These are phyloP conservation scores for Gynochthodes officinalis DNA, from an alignment of 257 asterid species.

Conservation along the genomic window DNA sequence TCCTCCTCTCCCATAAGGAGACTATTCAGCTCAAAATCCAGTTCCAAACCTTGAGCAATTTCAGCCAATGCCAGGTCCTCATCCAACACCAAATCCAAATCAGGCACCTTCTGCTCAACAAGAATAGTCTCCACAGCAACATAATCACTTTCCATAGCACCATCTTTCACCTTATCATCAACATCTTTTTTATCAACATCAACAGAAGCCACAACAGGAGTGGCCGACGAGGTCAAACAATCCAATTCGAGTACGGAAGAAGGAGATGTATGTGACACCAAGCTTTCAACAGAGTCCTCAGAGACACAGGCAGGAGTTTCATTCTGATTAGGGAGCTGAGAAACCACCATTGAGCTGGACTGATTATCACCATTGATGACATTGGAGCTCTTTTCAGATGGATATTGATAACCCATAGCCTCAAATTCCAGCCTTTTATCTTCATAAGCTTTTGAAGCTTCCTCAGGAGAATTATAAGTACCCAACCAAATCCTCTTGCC, in stretches of 20 bases:
- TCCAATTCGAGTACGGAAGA: conserved; percentile 53
- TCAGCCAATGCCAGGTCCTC: conserved; percentile 37
- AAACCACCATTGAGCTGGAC: conserved; percentile 18
- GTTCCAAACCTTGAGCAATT: conserved; percentile 44
- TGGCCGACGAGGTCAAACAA: conserved; percentile 30
- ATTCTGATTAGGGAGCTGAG: conserved; percentile 9
- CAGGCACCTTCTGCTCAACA: conserved; percentile 24
- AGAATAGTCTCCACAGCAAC: conserved; percentile 5
- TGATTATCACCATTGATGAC: conserved; percentile 11
- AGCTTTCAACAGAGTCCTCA: conserved; percentile 45
- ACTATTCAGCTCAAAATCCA: conserved; percentile 50
- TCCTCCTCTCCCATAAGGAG: conserved; percentile 37
- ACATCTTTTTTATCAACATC: background rate
- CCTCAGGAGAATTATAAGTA: conserved; percentile 66
- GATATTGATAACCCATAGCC: conserved; percentile 31
- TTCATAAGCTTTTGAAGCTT: conserved; percentile 73
- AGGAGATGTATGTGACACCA: conserved; percentile 48
- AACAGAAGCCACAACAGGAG: conserved; percentile 9
- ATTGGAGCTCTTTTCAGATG: conserved; percentile 26
- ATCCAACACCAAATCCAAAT: conserved; percentile 15
- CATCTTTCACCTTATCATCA: background rate
- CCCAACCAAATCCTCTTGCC: conserved; percentile 85
- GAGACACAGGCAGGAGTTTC: conserved; percentile 21
- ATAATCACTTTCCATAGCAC: background rate
- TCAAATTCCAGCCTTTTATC: conserved; percentile 58